Percentiles rank a stretch among this genome's conserved stretches.
These are phyloP conservation scores for Jamesozyma jinghongensis DNA, from an alignment of 805 yeast species.

Conservation along the genomic window DNA sequence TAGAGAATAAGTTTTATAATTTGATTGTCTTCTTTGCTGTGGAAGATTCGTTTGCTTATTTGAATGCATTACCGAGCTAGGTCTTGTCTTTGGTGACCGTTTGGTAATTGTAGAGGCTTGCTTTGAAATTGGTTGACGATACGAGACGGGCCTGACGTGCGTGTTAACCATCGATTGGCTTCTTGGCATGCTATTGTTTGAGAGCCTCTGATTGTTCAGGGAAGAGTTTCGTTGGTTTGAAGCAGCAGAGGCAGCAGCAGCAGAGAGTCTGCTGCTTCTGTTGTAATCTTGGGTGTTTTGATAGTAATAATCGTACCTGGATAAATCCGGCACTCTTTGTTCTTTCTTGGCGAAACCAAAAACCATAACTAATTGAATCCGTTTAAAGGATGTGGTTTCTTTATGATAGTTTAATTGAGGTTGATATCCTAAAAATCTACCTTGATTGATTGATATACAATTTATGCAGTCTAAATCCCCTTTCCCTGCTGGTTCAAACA, in stretches of 20 bases:
- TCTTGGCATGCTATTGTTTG: constrained; percentile 2
- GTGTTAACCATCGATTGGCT: constrained; percentile 10
- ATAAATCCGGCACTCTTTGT: constrained; percentile 31
- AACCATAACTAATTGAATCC: too few species aligned
- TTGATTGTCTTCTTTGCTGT: background rate
- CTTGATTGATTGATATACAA: too few species aligned
- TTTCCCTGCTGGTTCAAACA: too few species aligned
- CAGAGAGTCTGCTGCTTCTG: constrained; percentile 14
- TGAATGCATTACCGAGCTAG: background rate
- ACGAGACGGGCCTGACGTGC: background rate
- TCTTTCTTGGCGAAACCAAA: constrained; percentile 21
- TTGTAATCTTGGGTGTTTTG: constrained; percentile 18
- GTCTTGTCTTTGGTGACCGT: background rate
- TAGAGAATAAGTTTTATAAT: constrained; percentile 15
- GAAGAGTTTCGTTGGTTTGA: background rate
- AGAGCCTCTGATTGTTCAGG: background rate
- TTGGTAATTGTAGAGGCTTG: background rate
- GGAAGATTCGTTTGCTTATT: too few species aligned
- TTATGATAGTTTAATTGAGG: too few species aligned
- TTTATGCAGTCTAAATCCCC: too few species aligned
- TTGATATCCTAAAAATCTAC: too few species aligned
- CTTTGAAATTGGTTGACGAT: too few species aligned
- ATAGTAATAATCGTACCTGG: constrained; percentile 31
- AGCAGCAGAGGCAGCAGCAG: constrained; percentile 29
- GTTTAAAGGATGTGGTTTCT: too few species aligned